Evolutionary conservation across 345 rosid genomes (phyloP), one percentile per base, ranked within the genome.

Genomic region (Eucalyptus paniculata): DNA sequence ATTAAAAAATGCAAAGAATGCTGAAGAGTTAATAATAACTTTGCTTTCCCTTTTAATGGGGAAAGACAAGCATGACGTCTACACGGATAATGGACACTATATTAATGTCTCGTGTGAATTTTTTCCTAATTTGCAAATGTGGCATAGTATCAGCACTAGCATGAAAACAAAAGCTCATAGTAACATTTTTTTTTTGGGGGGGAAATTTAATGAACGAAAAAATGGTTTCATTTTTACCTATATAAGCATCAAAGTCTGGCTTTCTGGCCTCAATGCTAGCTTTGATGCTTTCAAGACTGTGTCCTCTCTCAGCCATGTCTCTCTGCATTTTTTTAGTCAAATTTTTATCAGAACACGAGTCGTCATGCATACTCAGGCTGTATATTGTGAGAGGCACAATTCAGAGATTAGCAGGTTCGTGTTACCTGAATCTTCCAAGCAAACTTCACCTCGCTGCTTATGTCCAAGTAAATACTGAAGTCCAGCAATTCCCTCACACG

Each of bases 241-340:
- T 97, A 92, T 94, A 97, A 26, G 99, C 99, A 91, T 98, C 99
- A 51, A 97, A 98, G 87, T 98, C 99, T 4, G 99, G 98, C 89
- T 97, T 97, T 85, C 99, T 90, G 6, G 99, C 98, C 94, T 97
- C 98, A 67, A 98, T 98, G 92, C 99, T 98, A 1, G 99, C 98
- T 91, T 95, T 98, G 93, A 98, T 98, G 94, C 99, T 97, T 90
- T 98, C 99, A 49, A 98, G 96, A 88, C 98, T 97, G 95, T 98
- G 99, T 44, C 99, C 99, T 95, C 99, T 92, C 93, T 98, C 99
- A 42, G 98, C 98, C 99, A 96, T 97, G 92, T 98, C 99, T 86
- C 99, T 97, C 99, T 98, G 90, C 93, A 58, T 77, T 5, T 53
- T 81, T 44, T 44, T 44, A 44, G 19, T 67, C 81, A 47, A 13